Evolutionary conservation across 1,284 basidiomycete genomes (phyloP).

Genomic region (Tetrapyrgos nigripes): DNA sequence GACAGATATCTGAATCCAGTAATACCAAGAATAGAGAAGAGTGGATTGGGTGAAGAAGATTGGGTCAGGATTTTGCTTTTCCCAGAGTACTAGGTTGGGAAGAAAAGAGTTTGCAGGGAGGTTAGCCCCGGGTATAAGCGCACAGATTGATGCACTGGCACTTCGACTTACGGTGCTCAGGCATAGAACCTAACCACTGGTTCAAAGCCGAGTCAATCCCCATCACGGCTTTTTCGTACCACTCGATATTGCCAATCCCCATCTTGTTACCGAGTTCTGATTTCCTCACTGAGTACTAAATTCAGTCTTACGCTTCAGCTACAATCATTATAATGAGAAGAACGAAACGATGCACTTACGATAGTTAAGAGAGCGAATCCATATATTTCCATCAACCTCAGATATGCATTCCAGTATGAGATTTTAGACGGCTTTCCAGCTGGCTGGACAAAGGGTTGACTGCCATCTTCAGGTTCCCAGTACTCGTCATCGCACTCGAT

Average conservation of each 20-base stretch:
- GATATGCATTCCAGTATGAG: conserved; percentile 55
- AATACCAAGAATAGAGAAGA: conserved; percentile 69
- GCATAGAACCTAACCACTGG: conserved; percentile 77
- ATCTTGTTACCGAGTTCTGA: conserved; percentile 45
- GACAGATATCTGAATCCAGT: conserved; percentile 78
- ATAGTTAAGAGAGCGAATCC: conserved; percentile 71
- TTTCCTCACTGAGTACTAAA: conserved; percentile 77
- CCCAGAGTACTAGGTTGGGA: conserved; percentile 69
- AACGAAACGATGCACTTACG: conserved; percentile 34
- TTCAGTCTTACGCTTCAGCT: neutral
- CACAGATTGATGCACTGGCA: neutral
- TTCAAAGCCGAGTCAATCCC: conserved; percentile 81
- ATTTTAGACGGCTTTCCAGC: conserved; percentile 49
- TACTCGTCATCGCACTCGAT: conserved; percentile 70
- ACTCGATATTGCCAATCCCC: conserved; percentile 53
- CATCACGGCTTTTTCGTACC: conserved; percentile 74
- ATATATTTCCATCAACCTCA: conserved; percentile 64
- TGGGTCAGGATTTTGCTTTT: conserved; percentile 63
- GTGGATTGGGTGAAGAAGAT: conserved; percentile 76
- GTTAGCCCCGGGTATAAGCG: neutral
- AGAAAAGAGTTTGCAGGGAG: too few relatives aligned
- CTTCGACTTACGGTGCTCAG: conserved; percentile 59
- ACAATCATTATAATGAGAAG: conserved; percentile 26
- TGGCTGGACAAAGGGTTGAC: conserved; percentile 52
- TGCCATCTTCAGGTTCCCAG: conserved; percentile 53